Percentiles rank a stretch among this genome's conserved stretches.
Evolutionary conservation across 2,329 filamentous ascomycete genomes (phyloP).

Genomic region (Periconia sp.): DNA sequence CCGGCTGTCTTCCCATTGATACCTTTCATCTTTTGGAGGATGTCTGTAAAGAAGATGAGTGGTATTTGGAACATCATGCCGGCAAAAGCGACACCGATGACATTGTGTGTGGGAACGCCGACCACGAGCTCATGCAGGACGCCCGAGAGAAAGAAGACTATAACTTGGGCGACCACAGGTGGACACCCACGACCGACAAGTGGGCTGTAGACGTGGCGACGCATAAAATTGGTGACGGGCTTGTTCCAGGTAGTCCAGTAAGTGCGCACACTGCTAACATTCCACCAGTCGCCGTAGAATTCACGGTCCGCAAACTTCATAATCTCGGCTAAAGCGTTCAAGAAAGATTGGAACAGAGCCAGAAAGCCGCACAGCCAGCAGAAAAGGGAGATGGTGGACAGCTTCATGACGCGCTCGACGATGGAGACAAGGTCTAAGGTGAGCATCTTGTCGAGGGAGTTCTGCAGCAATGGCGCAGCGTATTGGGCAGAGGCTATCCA

Average conservation of each 20-base stretch:
- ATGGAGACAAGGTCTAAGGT: conserved; percentile 82
- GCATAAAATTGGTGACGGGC: conserved; percentile 96
- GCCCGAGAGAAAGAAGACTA: conserved; percentile 88
- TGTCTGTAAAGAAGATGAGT: conserved; percentile 79
- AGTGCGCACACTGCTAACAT: conserved; percentile 73
- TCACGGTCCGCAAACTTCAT: conserved; percentile 89
- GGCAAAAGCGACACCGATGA: conserved; percentile 87
- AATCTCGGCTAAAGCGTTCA: conserved; percentile 91
- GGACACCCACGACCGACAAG: conserved; percentile 84
- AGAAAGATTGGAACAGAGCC: conserved; percentile 88
- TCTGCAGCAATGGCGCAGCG: conserved; percentile 84
- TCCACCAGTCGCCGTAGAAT: conserved; percentile 99
- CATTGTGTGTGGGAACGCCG: conserved; percentile 91
- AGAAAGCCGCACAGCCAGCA: conserved; percentile 99
- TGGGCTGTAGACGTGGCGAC: conserved; percentile 88
- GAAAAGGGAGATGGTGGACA: conserved; percentile 91
- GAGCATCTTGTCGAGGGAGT: conserved; percentile 87
- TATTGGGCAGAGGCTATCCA: conserved; percentile 97
- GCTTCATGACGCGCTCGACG: conserved; percentile 87
- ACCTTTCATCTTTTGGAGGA: conserved; percentile 78
- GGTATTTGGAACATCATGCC: conserved; percentile 96
- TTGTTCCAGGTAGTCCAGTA: conserved; percentile 99
- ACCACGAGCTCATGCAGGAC: conserved; percentile 91
- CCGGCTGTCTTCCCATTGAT: conserved; percentile 80
- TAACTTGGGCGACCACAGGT: conserved; percentile 70